Evolutionary conservation across 129 eudicot species (phyloP), one percentile per base, ranked within the genome.

Genomic region (Centella asiatica): DNA sequence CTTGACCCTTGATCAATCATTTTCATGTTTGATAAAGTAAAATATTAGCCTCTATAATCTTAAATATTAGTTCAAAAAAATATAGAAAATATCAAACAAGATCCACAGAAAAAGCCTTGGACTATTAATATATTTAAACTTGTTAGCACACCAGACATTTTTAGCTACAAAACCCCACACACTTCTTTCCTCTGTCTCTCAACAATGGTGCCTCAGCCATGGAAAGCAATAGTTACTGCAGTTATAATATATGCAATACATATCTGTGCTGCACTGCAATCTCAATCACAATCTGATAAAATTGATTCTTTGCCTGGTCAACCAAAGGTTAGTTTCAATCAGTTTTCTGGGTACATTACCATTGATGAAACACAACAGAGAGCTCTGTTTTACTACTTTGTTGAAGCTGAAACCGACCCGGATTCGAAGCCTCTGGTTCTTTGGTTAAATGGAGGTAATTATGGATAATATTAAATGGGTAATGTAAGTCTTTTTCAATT

Each of bases 401-500:
- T 87, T 36, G 80, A 87, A 69, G 90, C 95, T 11, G 79, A 87
- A 70, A 49, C 77, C 2, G 59, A 75, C 13, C 69, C 88, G 6
- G 78, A 89, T 76, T 77, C 81, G 29, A 87, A 76, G 70, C 95
- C 95, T 51, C 82, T 87, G 29, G 95, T 83, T 34, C 79, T 83
- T 24, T 83, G 95, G 90, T 66, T 87, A 26, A 87, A 87, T 78
- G 95, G 95, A 76, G 95, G 95, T 80, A 68, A 0, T n/a, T n/a
- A n/a, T n/a, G n/a, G n/a, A n/a, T n/a, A n/a, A n/a, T n/a, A n/a
- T n/a, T n/a, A n/a, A n/a, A n/a, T n/a, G n/a, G n/a, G n/a, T n/a
- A n/a, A n/a, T n/a, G n/a, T n/a, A n/a, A n/a, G n/a, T n/a, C n/a
- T n/a, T n/a, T n/a, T n/a, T n/a, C n/a, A n/a, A n/a, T n/a, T n/a